phyloP scores from a whole-genome alignment of 2,329 filamentous ascomycete genomes.

The Seiridium unicorne region DNA sequence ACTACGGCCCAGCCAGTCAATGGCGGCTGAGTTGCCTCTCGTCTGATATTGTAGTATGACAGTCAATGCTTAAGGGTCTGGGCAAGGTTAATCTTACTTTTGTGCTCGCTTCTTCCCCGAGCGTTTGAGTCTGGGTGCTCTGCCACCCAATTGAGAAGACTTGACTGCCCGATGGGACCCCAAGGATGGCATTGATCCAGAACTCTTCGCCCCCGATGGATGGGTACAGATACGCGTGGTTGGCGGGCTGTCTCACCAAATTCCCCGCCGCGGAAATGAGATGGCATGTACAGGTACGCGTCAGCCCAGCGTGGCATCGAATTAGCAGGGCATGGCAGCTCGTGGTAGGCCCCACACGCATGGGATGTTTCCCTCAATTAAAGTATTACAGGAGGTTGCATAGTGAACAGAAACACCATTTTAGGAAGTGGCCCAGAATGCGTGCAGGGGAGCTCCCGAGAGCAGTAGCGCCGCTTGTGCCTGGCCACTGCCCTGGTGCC shows the following conservation, averaged over 20 bases:
- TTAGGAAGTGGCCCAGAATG: constrained; percentile 8
- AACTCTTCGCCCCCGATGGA: not conserved
- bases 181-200: constrained; percentile 1
- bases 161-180: constrained; percentile 3
- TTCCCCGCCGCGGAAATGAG: not conserved
- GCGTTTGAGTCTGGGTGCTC: not conserved
- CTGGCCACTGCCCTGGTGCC: not conserved
- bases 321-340: constrained; percentile 5
- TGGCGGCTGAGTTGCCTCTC: not conserved
- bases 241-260: not conserved
- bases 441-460: not conserved
- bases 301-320: constrained; percentile 1
- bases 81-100: not conserved
- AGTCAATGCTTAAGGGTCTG: not conserved
- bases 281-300: constrained; percentile 1
- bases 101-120: not conserved
- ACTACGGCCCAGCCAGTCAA: not conserved
- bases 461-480: constrained; percentile 5
- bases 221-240: not conserved
- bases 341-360: not conserved
- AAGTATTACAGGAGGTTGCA: constrained; percentile 10
- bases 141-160: not conserved
- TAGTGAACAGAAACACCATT: constrained; percentile 4
- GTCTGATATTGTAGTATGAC: not conserved
- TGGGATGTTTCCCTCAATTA: constrained; percentile 8